These are phyloP conservation scores for Aegilops speltoides DNA, from an alignment of 176 grass and related monocot species.

Conservation along the genomic window DNA sequence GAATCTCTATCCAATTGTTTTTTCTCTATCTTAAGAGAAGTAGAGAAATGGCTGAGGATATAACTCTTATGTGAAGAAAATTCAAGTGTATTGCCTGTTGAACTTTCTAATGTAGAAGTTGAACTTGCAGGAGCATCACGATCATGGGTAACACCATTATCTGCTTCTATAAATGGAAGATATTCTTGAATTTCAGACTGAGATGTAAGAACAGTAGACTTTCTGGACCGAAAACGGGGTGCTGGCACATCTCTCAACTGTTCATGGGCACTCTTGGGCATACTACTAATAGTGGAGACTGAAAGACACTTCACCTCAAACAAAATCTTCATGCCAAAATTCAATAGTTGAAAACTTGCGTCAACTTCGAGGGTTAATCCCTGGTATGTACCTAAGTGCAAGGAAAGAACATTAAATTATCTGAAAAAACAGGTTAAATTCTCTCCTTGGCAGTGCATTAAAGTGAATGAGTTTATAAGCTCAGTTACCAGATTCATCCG, in stretches of 20 bases:
- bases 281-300: constrained; percentile 47
- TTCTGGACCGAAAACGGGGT: constrained; percentile 69
- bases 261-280: constrained; percentile 37
- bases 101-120: constrained; percentile 43
- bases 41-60: constrained; percentile 59
- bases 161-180: constrained; percentile 30
- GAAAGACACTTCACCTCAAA: constrained; percentile 57
- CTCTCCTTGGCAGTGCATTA: constrained; percentile 19
- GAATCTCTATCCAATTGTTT: constrained; percentile 36
- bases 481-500: constrained; percentile 58
- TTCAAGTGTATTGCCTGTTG: constrained; percentile 24
- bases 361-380: constrained; percentile 64
- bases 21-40: constrained; percentile 60
- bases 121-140: constrained; percentile 46
- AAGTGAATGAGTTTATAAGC: constrained; percentile 15
- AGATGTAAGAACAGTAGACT: constrained; percentile 42
- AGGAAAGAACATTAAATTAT: constrained; percentile 15
- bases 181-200: constrained; percentile 57
- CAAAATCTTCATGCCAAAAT: constrained; percentile 48
- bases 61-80: constrained; percentile 50
- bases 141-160: constrained; percentile 21
- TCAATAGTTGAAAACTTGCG: constrained; percentile 45
- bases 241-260: constrained; percentile 40
- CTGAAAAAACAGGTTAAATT: constrained; percentile 2
- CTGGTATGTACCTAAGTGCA: constrained; percentile 53